Evolutionary conservation across 331 rosid species (phyloP).

Genomic region (Phaseolus coccineus): DNA sequence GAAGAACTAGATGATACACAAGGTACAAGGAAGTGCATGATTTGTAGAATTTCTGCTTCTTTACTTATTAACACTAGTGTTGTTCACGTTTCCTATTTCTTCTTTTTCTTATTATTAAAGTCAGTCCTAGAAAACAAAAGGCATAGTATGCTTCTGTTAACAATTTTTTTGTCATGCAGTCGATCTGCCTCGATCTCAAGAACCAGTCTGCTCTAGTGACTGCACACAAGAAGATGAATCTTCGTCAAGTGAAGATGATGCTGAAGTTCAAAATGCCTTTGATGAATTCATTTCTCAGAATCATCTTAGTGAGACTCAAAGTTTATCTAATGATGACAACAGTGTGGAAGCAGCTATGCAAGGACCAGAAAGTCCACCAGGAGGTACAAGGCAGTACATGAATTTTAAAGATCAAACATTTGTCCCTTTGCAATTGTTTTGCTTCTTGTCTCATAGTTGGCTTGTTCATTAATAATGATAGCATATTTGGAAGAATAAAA

Average conservation of each 20-base stretch:
- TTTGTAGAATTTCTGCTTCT: conserved; percentile 16
- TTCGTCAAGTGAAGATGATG: conserved; percentile 53
- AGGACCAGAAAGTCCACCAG: conserved; percentile 44
- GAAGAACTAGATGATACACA: conserved; percentile 48
- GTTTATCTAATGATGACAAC: conserved; percentile 35
- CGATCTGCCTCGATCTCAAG: conserved; percentile 47
- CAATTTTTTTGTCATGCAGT: conserved; percentile 41
- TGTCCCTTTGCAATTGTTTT: conserved; percentile 7
- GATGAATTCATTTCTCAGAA: conserved; percentile 54
- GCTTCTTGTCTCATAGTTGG: conserved; percentile 7
- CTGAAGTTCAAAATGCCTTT: conserved; percentile 47
- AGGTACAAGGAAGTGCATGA: conserved; percentile 55
- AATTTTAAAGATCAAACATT: conserved; percentile 17
- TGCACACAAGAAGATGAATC: conserved; percentile 53
- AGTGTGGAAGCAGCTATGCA: conserved; percentile 40
- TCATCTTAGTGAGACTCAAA: conserved; percentile 47
- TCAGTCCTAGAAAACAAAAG: conserved; percentile 39
- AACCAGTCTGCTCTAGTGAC: conserved; percentile 35
- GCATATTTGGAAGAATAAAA: conserved; percentile 1
- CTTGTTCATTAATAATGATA: conserved; percentile 35
- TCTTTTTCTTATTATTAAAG: conserved; percentile 7
- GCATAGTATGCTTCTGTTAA: not conserved
- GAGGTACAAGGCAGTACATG: conserved; percentile 55
- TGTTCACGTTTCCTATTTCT: conserved; percentile 21
- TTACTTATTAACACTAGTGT: conserved; percentile 20